Conservation (phyloP, 306 rosid genomes). For the Prunus mira region DNA sequence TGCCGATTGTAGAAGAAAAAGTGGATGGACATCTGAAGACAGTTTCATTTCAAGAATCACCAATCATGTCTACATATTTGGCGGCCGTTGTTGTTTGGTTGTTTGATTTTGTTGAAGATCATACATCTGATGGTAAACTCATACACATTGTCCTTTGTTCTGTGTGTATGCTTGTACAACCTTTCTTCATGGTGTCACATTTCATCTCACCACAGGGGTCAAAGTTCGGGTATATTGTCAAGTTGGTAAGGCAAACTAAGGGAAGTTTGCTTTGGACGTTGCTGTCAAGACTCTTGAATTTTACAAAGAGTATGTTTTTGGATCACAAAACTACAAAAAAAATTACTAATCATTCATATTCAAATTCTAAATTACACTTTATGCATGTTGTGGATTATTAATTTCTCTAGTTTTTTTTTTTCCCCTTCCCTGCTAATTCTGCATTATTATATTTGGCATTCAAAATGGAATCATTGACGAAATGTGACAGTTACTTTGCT, state of each 20-base stretch:
- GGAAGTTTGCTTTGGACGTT: slow-evolving; percentile 78
- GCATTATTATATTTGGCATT: slow-evolving; percentile 4
- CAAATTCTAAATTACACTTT: background rate
- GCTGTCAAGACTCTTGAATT: slow-evolving; percentile 72
- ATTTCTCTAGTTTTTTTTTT: background rate
- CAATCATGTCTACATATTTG: slow-evolving; percentile 88
- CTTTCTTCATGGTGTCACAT: slow-evolving; percentile 16
- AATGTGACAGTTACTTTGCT: slow-evolving; percentile 62
- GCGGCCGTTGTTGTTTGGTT: slow-evolving; percentile 85
- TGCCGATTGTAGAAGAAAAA: slow-evolving; percentile 78
- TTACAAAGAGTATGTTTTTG: slow-evolving; percentile 62
- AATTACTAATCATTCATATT: slow-evolving; percentile 5
- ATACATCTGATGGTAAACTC: slow-evolving; percentile 71
- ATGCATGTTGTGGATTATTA: slow-evolving; percentile 5
- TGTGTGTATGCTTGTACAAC: background rate
- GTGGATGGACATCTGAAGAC: slow-evolving; percentile 56
- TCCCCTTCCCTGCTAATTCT: background rate
- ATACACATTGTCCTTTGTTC: slow-evolving; percentile 1
- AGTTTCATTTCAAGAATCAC: slow-evolving; percentile 75
- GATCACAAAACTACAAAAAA: background rate
- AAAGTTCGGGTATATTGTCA: slow-evolving; percentile 88
- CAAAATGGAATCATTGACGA: slow-evolving; percentile 22
- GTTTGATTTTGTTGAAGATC: slow-evolving; percentile 74
- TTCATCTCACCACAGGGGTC: slow-evolving; percentile 48
- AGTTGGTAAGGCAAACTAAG: slow-evolving; percentile 79